These are phyloP conservation scores for Fusarium sp. DNA, from an alignment of 2,329 filamentous ascomycete species.

Conservation along the genomic window DNA sequence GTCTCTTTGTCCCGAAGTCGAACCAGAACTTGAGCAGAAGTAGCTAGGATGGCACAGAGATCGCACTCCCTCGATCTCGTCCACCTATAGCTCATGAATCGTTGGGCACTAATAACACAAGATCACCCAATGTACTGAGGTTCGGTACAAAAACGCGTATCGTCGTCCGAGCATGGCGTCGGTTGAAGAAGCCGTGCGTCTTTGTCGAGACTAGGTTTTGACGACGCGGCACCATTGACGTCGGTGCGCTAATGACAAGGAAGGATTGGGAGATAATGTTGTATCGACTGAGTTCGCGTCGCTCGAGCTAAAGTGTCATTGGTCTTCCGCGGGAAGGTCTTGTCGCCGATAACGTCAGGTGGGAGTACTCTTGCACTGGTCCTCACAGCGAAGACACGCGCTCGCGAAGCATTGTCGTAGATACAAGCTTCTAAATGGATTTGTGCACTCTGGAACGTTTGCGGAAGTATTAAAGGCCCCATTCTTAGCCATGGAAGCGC, in stretches of 20 bases:
- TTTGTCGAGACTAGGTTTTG: not conserved
- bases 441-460: no score
- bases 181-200: not conserved
- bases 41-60: not conserved
- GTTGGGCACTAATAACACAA: no score
- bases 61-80: not conserved
- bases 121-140: not conserved
- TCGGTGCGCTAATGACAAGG: not conserved
- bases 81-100: not conserved
- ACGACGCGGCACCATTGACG: not conserved
- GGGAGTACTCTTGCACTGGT: not conserved
- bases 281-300: not conserved
- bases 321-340: not conserved
- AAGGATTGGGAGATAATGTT: not conserved
- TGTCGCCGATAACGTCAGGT: not conserved
- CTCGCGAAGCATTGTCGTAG: not conserved
- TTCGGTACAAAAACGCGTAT: not conserved
- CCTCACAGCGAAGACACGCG: accelerated
- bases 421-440: not conserved
- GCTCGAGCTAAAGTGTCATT: not conserved
- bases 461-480: not conserved
- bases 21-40: not conserved
- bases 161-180: not conserved
- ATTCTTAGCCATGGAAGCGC: no score
- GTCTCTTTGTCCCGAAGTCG: not conserved